A percentile compares a stretch with the other conserved stretches of the same genome.
Evolutionary conservation across 1,139 yeast species (phyloP).

Genomic region (Hyphopichia fennica): DNA sequence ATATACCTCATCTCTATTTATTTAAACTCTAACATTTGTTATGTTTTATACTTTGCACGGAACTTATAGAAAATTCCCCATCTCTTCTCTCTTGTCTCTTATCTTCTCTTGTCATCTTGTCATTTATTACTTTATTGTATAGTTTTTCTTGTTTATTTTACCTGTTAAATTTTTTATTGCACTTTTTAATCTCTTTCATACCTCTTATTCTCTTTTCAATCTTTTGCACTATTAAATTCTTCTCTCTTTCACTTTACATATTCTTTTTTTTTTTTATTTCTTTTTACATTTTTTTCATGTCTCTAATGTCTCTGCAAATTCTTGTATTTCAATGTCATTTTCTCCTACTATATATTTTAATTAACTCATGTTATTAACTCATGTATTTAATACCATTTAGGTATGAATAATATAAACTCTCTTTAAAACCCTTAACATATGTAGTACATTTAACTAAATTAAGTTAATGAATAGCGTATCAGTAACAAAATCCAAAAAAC

Average conservation of each 20-base stretch:
- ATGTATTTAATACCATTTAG: no score
- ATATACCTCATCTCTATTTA: constrained; percentile 11
- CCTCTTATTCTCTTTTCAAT: constrained; percentile 7
- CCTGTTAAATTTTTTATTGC: constrained; percentile 7
- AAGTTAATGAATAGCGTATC: background rate
- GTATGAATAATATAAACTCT: no score
- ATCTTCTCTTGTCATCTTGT: constrained; percentile 9
- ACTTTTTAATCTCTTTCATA: constrained; percentile 2
- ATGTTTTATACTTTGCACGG: background rate
- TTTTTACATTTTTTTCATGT: background rate
- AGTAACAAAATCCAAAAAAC: background rate
- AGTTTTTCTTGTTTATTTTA: constrained; percentile 11
- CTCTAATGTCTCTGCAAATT: constrained; percentile 1
- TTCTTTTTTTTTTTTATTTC: background rate
- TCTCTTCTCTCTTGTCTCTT: constrained; percentile 11
- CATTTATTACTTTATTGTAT: constrained; percentile 8
- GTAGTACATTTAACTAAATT: background rate
- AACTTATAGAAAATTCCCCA: background rate
- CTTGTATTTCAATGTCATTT: background rate
- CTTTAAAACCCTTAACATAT: no score
- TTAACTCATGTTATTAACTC: background rate
- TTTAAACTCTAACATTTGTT: constrained; percentile 6
- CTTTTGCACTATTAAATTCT: constrained; percentile 7
- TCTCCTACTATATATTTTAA: constrained; percentile 6
- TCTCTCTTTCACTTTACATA: background rate